These are phyloP conservation scores for Xylaria venustula DNA, from an alignment of 495 filamentous ascomycete genomes.

Conservation along the genomic window DNA sequence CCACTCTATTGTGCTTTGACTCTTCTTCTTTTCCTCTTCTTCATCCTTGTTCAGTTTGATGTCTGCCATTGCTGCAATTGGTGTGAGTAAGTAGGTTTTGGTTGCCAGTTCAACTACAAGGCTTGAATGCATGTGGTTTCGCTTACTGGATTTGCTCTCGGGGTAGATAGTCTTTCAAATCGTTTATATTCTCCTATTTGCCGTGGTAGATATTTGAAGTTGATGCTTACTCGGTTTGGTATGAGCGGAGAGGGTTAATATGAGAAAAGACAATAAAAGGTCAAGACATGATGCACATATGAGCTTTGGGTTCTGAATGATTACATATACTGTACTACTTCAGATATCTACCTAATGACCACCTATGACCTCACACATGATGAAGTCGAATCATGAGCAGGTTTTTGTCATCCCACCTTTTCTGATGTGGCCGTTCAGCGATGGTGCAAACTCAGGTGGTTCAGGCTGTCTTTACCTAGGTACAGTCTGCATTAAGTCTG, in stretches of 20 bases:
- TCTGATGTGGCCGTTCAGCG: not conserved
- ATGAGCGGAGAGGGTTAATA: too few species aligned
- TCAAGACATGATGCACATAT: not conserved
- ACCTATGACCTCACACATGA: constrained; percentile 8
- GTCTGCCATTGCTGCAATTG: not conserved
- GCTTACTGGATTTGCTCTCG: not conserved
- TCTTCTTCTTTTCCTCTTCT: not conserved
- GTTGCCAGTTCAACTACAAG: not conserved
- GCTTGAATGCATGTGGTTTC: too few species aligned
- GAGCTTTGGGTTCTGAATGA: too few species aligned
- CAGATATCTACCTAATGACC: not conserved
- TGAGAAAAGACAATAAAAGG: not conserved
- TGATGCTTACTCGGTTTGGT: not conserved
- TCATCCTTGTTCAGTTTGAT: not conserved
- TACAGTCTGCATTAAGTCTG: not conserved
- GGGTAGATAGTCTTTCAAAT: not conserved
- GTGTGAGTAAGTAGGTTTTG: not conserved
- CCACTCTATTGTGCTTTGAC: constrained; percentile 45
- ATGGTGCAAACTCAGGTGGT: not conserved
- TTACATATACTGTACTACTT: too few species aligned
- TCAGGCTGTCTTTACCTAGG: not conserved
- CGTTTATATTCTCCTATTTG: not conserved
- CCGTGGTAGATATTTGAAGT: too few species aligned
- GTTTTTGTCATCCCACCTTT: not conserved
- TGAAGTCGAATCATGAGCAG: constrained; percentile 1